These are phyloP conservation scores for Pichia sp. DNA, from an alignment of 1,139 yeast genomes.

Conservation along the genomic window DNA sequence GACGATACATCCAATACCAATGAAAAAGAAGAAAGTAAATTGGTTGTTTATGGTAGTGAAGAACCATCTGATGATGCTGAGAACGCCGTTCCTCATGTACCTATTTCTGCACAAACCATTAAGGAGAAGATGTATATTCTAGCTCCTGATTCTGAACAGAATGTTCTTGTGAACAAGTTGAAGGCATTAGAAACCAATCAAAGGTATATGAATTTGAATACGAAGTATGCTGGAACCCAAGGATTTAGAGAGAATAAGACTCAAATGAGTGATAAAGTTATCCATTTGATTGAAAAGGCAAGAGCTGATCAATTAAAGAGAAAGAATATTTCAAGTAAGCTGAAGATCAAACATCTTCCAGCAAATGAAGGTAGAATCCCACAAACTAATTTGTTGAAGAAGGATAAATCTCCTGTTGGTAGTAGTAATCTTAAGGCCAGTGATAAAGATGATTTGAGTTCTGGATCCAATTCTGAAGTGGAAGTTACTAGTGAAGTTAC, in stretches of 20 bases:
- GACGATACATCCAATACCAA: too few relatives aligned
- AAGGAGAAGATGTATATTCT: not conserved
- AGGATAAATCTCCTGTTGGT: not conserved
- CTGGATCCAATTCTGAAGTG: too few relatives aligned
- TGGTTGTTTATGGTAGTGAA: too few relatives aligned
- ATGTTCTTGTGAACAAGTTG: not conserved
- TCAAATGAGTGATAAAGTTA: constrained; percentile 9
- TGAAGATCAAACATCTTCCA: too few relatives aligned
- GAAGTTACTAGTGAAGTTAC: too few relatives aligned
- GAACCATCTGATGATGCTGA: too few relatives aligned
- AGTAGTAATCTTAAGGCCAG: too few relatives aligned
- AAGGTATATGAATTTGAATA: not conserved
- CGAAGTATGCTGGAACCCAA: not conserved
- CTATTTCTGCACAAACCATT: not conserved
- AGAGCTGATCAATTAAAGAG: constrained; percentile 8
- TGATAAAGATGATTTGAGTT: too few relatives aligned
- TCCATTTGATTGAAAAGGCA: constrained; percentile 10
- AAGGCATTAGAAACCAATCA: constrained; percentile 2
- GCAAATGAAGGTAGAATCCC: too few relatives aligned
- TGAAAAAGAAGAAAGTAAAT: too few relatives aligned
- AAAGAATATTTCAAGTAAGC: not conserved
- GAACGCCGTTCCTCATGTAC: too few relatives aligned
- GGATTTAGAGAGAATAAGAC: not conserved
- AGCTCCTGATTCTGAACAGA: not conserved
- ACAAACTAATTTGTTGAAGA: too few relatives aligned